Conservation (phyloP, 305 asterid genomes). For the Fraxinus floribunda region DNA sequence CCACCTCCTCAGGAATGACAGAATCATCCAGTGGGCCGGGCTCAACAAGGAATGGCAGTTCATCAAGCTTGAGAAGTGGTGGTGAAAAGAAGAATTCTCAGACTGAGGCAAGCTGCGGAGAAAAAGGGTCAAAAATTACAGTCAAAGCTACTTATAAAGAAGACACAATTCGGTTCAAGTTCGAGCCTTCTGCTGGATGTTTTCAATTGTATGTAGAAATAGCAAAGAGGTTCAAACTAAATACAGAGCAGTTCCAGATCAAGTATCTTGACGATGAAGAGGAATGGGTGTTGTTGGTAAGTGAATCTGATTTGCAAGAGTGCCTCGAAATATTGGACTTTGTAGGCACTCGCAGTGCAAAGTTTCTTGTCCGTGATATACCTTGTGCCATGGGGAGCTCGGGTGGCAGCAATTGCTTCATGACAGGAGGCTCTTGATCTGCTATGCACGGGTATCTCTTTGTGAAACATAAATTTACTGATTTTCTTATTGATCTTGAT, state of each 20-base stretch:
- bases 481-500: neutral
- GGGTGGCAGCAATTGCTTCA: neutral
- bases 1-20: slow-evolving; percentile 25
- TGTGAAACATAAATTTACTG: neutral
- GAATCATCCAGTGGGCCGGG: slow-evolving; percentile 21
- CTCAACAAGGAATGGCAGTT: neutral
- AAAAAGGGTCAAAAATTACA: neutral
- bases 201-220: slow-evolving; percentile 14
- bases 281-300: slow-evolving; percentile 27
- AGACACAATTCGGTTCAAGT: slow-evolving; percentile 5
- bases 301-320: slow-evolving; percentile 21
- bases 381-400: neutral
- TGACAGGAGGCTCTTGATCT: neutral
- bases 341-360: neutral
- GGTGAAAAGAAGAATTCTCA: neutral
- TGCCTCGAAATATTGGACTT: neutral
- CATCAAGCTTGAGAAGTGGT: neutral
- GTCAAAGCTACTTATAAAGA: slow-evolving; percentile 21
- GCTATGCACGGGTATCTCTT: neutral
- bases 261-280: slow-evolving; percentile 23
- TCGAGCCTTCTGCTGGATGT: slow-evolving; percentile 7
- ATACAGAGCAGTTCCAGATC: slow-evolving; percentile 7
- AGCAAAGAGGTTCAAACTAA: slow-evolving; percentile 7
- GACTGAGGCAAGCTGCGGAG: neutral
- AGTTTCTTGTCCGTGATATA: neutral